Base-by-base conservation (phyloP, 225 moss, liverwort and hornwort genomes). In the Rhytidiadelphus loreus region DNA sequence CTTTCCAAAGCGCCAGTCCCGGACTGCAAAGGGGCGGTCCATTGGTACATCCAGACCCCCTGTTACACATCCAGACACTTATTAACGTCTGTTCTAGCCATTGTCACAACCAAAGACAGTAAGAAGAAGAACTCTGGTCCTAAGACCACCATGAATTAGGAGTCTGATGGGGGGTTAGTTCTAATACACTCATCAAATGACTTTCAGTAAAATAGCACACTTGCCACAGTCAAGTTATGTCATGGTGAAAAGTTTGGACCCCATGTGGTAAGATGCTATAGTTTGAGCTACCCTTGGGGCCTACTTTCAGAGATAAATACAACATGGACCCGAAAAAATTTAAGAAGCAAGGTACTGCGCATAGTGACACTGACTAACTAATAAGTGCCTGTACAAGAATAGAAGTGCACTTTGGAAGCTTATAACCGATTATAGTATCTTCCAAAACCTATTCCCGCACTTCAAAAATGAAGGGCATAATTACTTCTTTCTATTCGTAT, bases 1-100 rank as follows among this genome's bases (percentile, higher is more conserved):
- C 86, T 96, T 96, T 19, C 99, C 97, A 88, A 99, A 99, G 88
- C 99, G 93, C 99, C 99, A 99, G 84, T 99, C 99, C 90, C 97
- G 93, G 63, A 91, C 86, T 41, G 72, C 89, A 37, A 96, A 96
- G 8, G 96, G 93, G 80, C 96, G 94, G 71, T 97, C 93, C 78
- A 96, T 96, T 21, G 99, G 99, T 84, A 95, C 95, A 88, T 97
- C 97, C 89, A 99, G 86, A 75, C 99, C 99, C 50, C 97, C 97
- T 98, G 91, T 75, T 39, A 44, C 85, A 72, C 85, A 83, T 52
- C 80, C 78, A 89, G 55, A 44, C 77, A 64, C 64, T 53, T 53
- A 63, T 86, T 64, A 77, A 86, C 15, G 77, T 20, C 52, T 12
- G 41, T 77, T 63, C 52, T 39, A 76, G 29, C 55, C 63, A 64